These are phyloP conservation scores for Potentilla sterilis DNA, from an alignment of 306 rosid species.

Conservation along the genomic window DNA sequence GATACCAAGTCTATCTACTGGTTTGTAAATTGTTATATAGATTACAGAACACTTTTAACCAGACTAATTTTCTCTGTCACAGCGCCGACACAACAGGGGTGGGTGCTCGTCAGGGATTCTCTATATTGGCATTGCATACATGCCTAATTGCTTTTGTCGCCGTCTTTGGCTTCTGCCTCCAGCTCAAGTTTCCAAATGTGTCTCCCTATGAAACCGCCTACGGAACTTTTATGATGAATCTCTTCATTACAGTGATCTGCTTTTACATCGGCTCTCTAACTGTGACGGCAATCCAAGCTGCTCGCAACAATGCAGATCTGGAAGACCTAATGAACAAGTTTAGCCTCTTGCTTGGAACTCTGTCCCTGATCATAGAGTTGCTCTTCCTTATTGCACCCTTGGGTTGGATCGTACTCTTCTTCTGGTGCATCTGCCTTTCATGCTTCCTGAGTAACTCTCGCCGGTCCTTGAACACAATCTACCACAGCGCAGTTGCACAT, in stretches of 20 bases:
- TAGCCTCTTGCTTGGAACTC: not conserved
- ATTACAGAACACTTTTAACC: not conserved
- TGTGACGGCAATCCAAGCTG: not conserved
- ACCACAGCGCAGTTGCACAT: too few relatives aligned
- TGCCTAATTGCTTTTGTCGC: not conserved
- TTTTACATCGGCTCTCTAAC: not conserved
- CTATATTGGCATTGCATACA: not conserved
- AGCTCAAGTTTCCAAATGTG: not conserved
- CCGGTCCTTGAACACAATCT: not conserved
- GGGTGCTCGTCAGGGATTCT: too few relatives aligned
- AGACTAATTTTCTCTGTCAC: too few relatives aligned
- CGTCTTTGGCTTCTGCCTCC: not conserved
- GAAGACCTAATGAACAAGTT: not conserved
- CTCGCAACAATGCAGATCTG: not conserved
- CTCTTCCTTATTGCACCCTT: not conserved
- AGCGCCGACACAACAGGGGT: too few relatives aligned
- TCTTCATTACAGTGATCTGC: not conserved
- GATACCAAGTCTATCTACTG: too few relatives aligned
- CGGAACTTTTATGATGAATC: not conserved
- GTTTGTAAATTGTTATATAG: too few relatives aligned
- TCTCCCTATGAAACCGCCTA: not conserved
- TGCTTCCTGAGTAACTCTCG: not conserved
- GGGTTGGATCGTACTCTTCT: not conserved
- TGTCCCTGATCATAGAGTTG: not conserved
- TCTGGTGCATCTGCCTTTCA: not conserved